Percentiles rank a stretch among this genome's conserved stretches.
Evolutionary conservation across 257 asterid species (phyloP).

Genomic region (Gentiana dahurica): DNA sequence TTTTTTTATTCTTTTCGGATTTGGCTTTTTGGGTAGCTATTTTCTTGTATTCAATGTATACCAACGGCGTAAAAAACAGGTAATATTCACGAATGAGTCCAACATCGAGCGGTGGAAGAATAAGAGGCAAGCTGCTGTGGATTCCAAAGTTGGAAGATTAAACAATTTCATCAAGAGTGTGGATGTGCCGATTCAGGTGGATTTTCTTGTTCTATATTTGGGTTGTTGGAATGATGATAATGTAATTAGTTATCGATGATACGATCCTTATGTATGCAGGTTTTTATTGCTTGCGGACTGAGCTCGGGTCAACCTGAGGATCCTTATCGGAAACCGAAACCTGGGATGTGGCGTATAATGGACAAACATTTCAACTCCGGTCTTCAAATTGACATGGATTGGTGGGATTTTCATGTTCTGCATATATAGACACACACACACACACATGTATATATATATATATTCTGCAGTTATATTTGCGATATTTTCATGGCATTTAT

Average conservation of each 20-base stretch:
- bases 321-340: slow-evolving; percentile 76
- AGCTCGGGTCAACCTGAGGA: slow-evolving; percentile 46
- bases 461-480: too few species aligned
- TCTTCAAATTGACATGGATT: slow-evolving; percentile 58
- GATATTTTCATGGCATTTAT: not conserved
- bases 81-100: slow-evolving; percentile 87
- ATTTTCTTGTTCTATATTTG: not conserved
- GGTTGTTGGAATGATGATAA: too few species aligned
- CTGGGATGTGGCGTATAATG: slow-evolving; percentile 95
- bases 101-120: slow-evolving; percentile 97
- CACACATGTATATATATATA: too few species aligned
- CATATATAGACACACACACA: not conserved
- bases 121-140: slow-evolving; percentile 86
- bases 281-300: slow-evolving; percentile 87
- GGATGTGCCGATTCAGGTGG: slow-evolving; percentile 87
- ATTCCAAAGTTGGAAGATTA: slow-evolving; percentile 89
- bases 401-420: slow-evolving; percentile 28
- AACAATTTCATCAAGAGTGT: slow-evolving; percentile 68
- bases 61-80: slow-evolving; percentile 24
- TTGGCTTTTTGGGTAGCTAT: not conserved
- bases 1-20: not conserved
- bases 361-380: slow-evolving; percentile 88
- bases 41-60: too few species aligned
- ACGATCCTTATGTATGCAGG: slow-evolving; percentile 34
- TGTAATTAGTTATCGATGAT: not conserved